A percentile compares a stretch with the other conserved stretches of the same genome.
phyloP scores from a whole-genome alignment of 805 yeast species.

The Candida arabinofermentans region DNA sequence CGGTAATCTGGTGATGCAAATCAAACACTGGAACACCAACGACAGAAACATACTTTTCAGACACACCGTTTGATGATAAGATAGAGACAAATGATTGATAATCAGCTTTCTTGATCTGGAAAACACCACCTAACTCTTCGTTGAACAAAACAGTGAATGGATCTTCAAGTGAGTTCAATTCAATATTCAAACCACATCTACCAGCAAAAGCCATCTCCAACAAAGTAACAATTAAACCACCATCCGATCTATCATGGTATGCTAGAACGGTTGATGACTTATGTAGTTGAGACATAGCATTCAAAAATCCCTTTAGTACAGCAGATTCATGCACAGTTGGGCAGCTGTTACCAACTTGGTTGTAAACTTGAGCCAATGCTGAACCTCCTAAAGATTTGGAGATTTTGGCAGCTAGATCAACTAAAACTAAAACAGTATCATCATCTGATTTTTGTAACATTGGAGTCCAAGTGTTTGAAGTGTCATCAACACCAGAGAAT shows the following conservation, averaged over 20 bases:
- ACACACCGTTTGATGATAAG: conserved; percentile 56
- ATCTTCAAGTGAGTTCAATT: conserved; percentile 36
- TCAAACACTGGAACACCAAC: conserved; percentile 68
- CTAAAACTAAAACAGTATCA: conserved; percentile 65
- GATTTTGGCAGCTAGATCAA: conserved; percentile 64
- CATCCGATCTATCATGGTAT: conserved; percentile 95
- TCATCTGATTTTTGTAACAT: conserved; percentile 49
- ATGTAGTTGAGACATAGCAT: conserved; percentile 70
- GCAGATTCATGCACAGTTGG: conserved; percentile 77
- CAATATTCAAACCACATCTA: conserved; percentile 73
- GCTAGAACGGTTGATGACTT: conserved; percentile 63
- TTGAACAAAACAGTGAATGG: conserved; percentile 64
- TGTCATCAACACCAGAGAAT: conserved; percentile 80
- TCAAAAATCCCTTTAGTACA: conserved; percentile 64
- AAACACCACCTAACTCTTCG: conserved; percentile 95
- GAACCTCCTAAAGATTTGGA: conserved; percentile 81
- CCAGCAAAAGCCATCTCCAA: conserved; percentile 98
- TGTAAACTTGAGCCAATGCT: conserved; percentile 90
- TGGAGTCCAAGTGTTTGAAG: conserved; percentile 95
- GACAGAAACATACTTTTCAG: conserved; percentile 46
- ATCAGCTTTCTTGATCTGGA: conserved; percentile 67
- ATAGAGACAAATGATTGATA: conserved; percentile 50
- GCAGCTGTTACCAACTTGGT: conserved; percentile 74
- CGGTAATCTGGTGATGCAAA: conserved; percentile 41
- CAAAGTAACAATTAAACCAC: conserved; percentile 84